Base-by-base conservation (phyloP, 805 yeast genomes). In the Debaryomyces hansenii region DNA sequence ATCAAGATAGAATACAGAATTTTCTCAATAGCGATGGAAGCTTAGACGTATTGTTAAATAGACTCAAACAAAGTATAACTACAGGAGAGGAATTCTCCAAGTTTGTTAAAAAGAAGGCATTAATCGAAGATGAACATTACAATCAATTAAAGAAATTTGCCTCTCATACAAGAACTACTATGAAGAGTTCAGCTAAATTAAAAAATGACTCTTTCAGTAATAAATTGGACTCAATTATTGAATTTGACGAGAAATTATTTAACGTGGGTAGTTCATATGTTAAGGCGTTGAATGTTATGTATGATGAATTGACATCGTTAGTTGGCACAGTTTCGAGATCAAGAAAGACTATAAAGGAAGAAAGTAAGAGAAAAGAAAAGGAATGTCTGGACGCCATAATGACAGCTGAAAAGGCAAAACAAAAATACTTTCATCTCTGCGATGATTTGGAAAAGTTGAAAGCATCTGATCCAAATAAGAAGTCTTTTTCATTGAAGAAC, bases 361-460 rank as follows among this genome's bases (percentile, higher is more conserved):
- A 87, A 47, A 89, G 90, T 37, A 77, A 81, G 57, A 75, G 87
- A 41, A 80, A 84, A 55, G 99, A 94, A 60, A 90, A 87, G 59
- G 95, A 86, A 48, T 91, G 90, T 31, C 59, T 75, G 10, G 98
- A 94, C 47, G 83, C 96, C 5, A 91, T 90, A 41, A 72, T 75
- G 46, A 79, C 80, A 37, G 97, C 96, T 1, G 96, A 89, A 53
- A 92, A 92, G 78, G 95, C 97, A 12, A 88, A 87, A 64, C 70
- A 62, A 42, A 70, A 67, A 62, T 92, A 94, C 63, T 81, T 80
- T 59, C 83, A 87, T 44, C 69, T 90, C 20, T 90, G 97, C 58
- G 86, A 83, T 44, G 98, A 94, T 56, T 79, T 89, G 64, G 97
- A 92, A 55, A 84, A 86, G 56, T 76, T 90, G 37, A 82, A 85